A percentile compares a stretch with the other conserved stretches of the same genome.
Conservation (phyloP, 805 yeast species). For the Candida caryicola region DNA sequence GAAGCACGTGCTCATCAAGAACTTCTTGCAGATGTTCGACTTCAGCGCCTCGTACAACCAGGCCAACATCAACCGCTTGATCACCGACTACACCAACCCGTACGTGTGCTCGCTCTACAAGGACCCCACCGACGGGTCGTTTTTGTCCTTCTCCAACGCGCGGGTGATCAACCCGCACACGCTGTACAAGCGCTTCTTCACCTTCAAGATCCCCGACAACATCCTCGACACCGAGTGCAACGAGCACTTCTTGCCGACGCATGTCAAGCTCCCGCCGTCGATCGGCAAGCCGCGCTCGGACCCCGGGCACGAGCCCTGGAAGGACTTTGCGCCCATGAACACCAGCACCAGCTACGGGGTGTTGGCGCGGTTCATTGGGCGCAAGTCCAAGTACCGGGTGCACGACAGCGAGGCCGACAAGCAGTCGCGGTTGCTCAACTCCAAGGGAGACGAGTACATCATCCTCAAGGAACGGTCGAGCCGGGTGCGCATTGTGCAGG, state of each 20-base stretch:
- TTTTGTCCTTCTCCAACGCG: slow-evolving; percentile 14
- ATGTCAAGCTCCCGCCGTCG: slow-evolving; percentile 37
- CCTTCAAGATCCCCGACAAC: slow-evolving; percentile 37
- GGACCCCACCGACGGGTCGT: slow-evolving; percentile 29
- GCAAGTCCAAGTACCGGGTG: slow-evolving; percentile 31
- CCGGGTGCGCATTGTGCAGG: slow-evolving; percentile 27
- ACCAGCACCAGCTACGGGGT: slow-evolving; percentile 32
- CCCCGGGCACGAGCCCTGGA: slow-evolving; percentile 6
- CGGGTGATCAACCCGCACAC: slow-evolving; percentile 18
- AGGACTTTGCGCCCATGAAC: slow-evolving; percentile 29
- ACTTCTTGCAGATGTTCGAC: slow-evolving; percentile 50
- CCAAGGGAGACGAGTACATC: slow-evolving; percentile 39
- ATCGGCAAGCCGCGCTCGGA: slow-evolving; percentile 17
- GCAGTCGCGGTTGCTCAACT: slow-evolving; percentile 26
- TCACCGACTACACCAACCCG: slow-evolving; percentile 20
- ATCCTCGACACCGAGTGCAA: slow-evolving; percentile 38
- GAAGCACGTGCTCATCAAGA: slow-evolving; percentile 10
- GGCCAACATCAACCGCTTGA: slow-evolving; percentile 30
- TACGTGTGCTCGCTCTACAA: slow-evolving; percentile 12
- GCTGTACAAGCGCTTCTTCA: slow-evolving; percentile 38
- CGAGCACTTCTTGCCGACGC: slow-evolving; percentile 28
- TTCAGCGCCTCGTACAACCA: slow-evolving; percentile 50
- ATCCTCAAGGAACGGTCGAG: slow-evolving; percentile 31
- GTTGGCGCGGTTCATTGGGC: slow-evolving; percentile 37
- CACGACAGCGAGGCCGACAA: slow-evolving; percentile 11